These are phyloP conservation scores for Moesziomyces aphidis DNA, from an alignment of 1,284 basidiomycete genomes.

Conservation along the genomic window DNA sequence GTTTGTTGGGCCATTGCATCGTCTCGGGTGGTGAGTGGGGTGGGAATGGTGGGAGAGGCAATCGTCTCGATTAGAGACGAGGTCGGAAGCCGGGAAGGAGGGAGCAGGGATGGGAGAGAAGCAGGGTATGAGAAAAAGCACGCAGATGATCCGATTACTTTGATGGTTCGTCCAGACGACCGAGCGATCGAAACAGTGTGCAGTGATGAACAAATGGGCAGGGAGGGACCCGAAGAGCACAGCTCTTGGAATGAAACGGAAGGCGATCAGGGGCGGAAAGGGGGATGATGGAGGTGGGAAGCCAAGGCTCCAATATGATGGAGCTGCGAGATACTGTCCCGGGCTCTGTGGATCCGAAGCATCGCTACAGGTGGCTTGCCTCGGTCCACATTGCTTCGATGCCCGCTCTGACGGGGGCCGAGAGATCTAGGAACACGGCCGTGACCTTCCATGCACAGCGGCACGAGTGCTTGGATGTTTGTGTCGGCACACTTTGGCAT, in stretches of 20 bases:
- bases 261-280: constrained; percentile 5
- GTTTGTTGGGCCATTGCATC: constrained; percentile 39
- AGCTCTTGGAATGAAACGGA: constrained; percentile 40
- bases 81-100: neutral
- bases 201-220: constrained; percentile 1
- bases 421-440: constrained; percentile 13
- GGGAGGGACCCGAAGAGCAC: constrained; percentile 28
- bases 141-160: constrained; percentile 11
- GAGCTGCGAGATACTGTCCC: neutral
- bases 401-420: neutral
- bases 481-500: neutral
- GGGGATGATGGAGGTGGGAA: constrained; percentile 26
- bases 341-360: constrained; percentile 4
- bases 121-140: neutral
- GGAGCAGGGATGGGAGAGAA: neutral
- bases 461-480: constrained; percentile 3
- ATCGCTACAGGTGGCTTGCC: neutral
- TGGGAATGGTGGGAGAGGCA: constrained; percentile 15
- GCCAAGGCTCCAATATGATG: constrained; percentile 2
- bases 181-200: constrained; percentile 20
- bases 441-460: constrained; percentile 19
- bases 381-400: neutral
- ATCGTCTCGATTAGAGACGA: constrained; percentile 31
- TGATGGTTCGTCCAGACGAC: constrained; percentile 31
- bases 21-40: constrained; percentile 6